phyloP scores from a whole-genome alignment of 768 basidiomycete species.

The Termitomyces bulborhizus region DNA sequence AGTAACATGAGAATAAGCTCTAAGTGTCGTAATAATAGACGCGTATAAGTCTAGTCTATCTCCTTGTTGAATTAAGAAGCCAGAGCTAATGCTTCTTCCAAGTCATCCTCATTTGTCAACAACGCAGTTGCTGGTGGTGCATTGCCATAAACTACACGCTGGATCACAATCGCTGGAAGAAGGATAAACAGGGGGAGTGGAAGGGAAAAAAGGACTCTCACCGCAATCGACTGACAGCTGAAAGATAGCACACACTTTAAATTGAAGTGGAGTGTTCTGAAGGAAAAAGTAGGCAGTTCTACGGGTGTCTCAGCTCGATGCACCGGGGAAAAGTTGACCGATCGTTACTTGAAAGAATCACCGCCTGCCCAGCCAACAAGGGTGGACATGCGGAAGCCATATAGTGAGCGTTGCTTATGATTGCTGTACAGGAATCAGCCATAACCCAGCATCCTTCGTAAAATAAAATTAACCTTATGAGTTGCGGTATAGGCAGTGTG shows the following conservation, averaged over 20 bases:
- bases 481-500: slow-evolving; percentile 79
- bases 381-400: slow-evolving; percentile 81
- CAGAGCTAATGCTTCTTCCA: slow-evolving; percentile 71
- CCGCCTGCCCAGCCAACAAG: slow-evolving; percentile 80
- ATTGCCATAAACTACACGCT: slow-evolving; percentile 72
- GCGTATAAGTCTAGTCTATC: background rate
- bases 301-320: background rate
- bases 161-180: slow-evolving; percentile 57
- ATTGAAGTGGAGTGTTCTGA: slow-evolving; percentile 67
- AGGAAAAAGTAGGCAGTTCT: slow-evolving; percentile 81
- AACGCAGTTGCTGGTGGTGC: slow-evolving; percentile 49
- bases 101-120: slow-evolving; percentile 56
- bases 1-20: background rate
- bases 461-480: slow-evolving; percentile 53
- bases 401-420: slow-evolving; percentile 69
- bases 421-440: slow-evolving; percentile 41
- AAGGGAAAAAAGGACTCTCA: slow-evolving; percentile 25
- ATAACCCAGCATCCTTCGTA: background rate
- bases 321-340: background rate
- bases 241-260: slow-evolving; percentile 79
- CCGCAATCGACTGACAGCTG: slow-evolving; percentile 76
- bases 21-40: background rate
- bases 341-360: slow-evolving; percentile 73
- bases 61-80: slow-evolving; percentile 16
- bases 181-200: background rate